Percentiles rank a stretch among this genome's conserved stretches.
These are phyloP conservation scores for Luffa aegyptiaca DNA, from an alignment of 306 rosid genomes.

Conservation along the genomic window DNA sequence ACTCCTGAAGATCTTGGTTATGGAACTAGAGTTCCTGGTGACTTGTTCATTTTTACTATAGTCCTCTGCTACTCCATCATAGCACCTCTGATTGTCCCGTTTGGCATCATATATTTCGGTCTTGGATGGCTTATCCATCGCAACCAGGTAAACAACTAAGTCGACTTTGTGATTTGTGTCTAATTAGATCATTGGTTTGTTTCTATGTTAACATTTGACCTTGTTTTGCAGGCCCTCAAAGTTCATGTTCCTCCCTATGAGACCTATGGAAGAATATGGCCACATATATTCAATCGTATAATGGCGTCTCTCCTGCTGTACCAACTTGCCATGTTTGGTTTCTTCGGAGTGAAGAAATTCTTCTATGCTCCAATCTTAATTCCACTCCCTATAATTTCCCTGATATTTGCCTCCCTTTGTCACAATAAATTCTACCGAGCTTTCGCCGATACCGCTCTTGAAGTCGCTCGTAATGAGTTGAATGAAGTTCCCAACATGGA, in stretches of 20 bases:
- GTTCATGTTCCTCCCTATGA: slow-evolving; percentile 85
- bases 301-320: slow-evolving; percentile 60
- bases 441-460: slow-evolving; percentile 45
- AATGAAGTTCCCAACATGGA: slow-evolving; percentile 73
- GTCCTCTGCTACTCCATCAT: slow-evolving; percentile 80
- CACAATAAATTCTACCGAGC: slow-evolving; percentile 57
- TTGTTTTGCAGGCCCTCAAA: slow-evolving; percentile 61
- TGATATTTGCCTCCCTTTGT: slow-evolving; percentile 36
- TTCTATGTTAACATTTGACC: not conserved
- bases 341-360: slow-evolving; percentile 52
- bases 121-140: slow-evolving; percentile 89
- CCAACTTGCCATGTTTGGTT: slow-evolving; percentile 85
- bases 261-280: slow-evolving; percentile 94
- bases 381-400: slow-evolving; percentile 56
- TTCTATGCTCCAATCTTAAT: slow-evolving; percentile 33
- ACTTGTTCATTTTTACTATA: slow-evolving; percentile 67
- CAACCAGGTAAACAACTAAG: slow-evolving; percentile 54
- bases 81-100: slow-evolving; percentile 75
- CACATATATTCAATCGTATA: slow-evolving; percentile 59
- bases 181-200: not conserved
- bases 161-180: not conserved
- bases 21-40: slow-evolving; percentile 74
- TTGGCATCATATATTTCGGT: slow-evolving; percentile 72
- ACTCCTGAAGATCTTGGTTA: slow-evolving; percentile 73
- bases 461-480: slow-evolving; percentile 31